Evolutionary conservation across 2,329 filamentous ascomycete genomes (phyloP).

Genomic region (Tympanopsis confertula): DNA sequence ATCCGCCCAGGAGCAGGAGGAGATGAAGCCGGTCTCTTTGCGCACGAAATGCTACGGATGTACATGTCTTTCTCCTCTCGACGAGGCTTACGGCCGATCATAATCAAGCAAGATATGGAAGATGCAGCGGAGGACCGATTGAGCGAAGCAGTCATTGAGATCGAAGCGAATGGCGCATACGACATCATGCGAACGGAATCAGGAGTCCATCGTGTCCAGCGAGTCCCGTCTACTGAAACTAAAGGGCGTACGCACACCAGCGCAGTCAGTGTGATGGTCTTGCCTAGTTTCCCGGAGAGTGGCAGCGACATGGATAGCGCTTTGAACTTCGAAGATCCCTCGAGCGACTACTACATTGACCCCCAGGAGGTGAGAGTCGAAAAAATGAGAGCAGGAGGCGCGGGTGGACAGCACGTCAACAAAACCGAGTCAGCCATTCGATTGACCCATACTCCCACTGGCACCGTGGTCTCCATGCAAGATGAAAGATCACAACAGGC

Average conservation of each 20-base stretch:
- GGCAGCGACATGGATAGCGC: conserved; percentile 36
- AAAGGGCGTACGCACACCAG: conserved; percentile 59
- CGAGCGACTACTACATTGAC: conserved; percentile 29
- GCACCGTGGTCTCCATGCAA: conserved; percentile 52
- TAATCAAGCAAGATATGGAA: conserved; percentile 33
- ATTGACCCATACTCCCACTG: conserved; percentile 53
- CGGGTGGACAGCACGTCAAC: conserved; percentile 61
- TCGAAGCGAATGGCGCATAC: conserved; percentile 48
- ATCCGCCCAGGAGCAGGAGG: conserved; percentile 59
- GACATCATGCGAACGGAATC: conserved; percentile 49
- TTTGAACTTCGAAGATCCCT: conserved; percentile 39
- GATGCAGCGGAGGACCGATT: conserved; percentile 28
- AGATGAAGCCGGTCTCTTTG: conserved; percentile 57
- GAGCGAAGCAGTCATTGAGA: conserved; percentile 50
- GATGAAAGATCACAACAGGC: conserved; percentile 54
- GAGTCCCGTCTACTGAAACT: conserved; percentile 56
- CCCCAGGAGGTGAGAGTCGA: conserved; percentile 50
- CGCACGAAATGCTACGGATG: conserved; percentile 53
- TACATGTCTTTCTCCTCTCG: conserved; percentile 47
- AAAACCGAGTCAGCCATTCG: conserved; percentile 59
- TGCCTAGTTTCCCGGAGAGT: conserved; percentile 43
- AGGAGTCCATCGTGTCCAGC: conserved; percentile 57
- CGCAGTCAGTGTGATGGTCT: conserved; percentile 52
- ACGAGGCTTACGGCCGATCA: background rate
- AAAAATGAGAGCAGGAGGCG: conserved; percentile 53